Evolutionary conservation across 345 rosid species (phyloP).

Genomic region (Linum usitatissimum): DNA sequence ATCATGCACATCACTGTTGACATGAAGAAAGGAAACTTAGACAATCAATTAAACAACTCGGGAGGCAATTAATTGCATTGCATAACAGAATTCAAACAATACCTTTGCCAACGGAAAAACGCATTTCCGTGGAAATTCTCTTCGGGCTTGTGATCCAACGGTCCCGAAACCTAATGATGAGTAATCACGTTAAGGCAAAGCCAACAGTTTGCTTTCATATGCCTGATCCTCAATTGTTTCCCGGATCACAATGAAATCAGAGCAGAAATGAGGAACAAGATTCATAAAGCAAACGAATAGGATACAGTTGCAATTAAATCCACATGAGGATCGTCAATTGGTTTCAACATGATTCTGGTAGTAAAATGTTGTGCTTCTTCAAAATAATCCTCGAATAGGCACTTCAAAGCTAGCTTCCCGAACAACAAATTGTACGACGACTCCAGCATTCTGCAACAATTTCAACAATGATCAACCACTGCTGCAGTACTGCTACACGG

Average conservation of each 20-base stretch:
- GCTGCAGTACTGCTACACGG: too few relatives aligned
- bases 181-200: constrained; percentile 8
- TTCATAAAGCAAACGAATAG: neutral
- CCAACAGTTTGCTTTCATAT: neutral
- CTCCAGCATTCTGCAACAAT: constrained; percentile 65
- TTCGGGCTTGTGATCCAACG: constrained; percentile 43
- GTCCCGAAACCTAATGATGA: constrained; percentile 58
- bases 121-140: constrained; percentile 62
- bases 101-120: constrained; percentile 81
- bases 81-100: neutral
- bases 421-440: constrained; percentile 65
- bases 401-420: constrained; percentile 71
- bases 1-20: constrained; percentile 67
- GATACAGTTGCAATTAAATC: constrained; percentile 84
- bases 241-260: neutral
- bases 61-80: neutral
- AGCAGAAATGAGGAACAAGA: neutral
- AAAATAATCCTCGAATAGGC: constrained; percentile 77
- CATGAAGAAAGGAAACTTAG: neutral
- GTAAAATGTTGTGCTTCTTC: constrained; percentile 62
- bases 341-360: constrained; percentile 67
- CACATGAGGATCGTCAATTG: constrained; percentile 83
- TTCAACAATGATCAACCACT: neutral
- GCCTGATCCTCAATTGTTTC: neutral
- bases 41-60: neutral